Conservation (phyloP, 1,139 yeast species). For the Pichia sp. region DNA sequence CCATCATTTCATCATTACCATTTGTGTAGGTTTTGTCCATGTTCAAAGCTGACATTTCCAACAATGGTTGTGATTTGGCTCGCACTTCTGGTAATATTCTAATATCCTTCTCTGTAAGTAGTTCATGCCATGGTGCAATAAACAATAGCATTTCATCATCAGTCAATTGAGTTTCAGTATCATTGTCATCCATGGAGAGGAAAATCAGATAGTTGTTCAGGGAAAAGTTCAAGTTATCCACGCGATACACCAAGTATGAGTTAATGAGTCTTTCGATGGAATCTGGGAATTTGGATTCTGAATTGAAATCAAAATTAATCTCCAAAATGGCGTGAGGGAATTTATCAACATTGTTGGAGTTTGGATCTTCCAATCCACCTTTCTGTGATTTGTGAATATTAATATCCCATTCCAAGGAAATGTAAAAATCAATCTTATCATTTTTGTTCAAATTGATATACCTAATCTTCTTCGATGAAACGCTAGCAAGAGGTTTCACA, state of each 20-base stretch:
- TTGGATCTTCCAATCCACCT: constrained; percentile 9
- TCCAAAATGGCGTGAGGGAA: constrained; percentile 46
- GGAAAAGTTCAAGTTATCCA: constrained; percentile 29
- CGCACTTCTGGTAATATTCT: constrained; percentile 28
- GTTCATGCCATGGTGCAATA: constrained; percentile 29
- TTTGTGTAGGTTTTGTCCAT: not conserved
- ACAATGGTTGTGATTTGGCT: constrained; percentile 5
- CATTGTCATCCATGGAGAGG: constrained; percentile 19
- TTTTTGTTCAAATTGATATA: constrained; percentile 31
- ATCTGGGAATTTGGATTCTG: constrained; percentile 26
- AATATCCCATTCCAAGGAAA: constrained; percentile 29
- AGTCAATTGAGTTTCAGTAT: constrained; percentile 5
- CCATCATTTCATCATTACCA: not conserved
- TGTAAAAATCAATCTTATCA: constrained; percentile 36
- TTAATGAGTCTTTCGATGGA: constrained; percentile 28
- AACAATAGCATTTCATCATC: constrained; percentile 22
- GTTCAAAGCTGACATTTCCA: not conserved
- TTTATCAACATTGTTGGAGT: constrained; percentile 5
- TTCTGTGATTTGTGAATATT: constrained; percentile 10
- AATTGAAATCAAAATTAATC: constrained; percentile 34
- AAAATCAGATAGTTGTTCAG: constrained; percentile 28
- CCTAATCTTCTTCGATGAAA: constrained; percentile 43
- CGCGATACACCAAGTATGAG: constrained; percentile 30
- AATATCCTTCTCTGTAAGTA: constrained; percentile 28
- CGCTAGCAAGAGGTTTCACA: constrained; percentile 39